Conservation (phyloP, 257 asterid species). For the Ilex aquifolium region DNA sequence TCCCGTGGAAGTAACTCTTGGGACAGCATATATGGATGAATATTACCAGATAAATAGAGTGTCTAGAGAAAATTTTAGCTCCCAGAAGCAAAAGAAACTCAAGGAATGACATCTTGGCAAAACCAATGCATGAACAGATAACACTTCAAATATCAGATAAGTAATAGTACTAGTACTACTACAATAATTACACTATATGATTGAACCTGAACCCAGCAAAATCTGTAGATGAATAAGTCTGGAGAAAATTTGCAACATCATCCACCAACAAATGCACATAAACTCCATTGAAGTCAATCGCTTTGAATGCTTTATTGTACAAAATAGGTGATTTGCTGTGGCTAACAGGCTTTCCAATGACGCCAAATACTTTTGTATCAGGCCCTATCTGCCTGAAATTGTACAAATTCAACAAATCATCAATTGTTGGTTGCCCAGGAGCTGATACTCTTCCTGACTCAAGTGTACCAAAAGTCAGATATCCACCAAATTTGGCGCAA, state of each 20-base stretch:
- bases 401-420: constrained; percentile 69
- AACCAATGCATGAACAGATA: not conserved
- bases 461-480: constrained; percentile 88
- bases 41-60: too few relatives aligned
- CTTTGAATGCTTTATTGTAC: constrained; percentile 73
- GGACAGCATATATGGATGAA: too few relatives aligned
- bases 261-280: constrained; percentile 80
- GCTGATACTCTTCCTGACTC: constrained; percentile 88
- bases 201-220: constrained; percentile 89
- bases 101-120: not conserved
- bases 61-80: not conserved
- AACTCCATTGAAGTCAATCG: constrained; percentile 69
- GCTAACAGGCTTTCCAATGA: constrained; percentile 90
- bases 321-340: constrained; percentile 96
- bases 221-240: constrained; percentile 71
- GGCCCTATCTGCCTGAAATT: constrained; percentile 71
- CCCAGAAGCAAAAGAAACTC: not conserved
- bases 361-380: constrained; percentile 82
- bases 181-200: constrained; percentile 1
- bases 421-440: constrained; percentile 95
- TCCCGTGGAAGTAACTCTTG: too few relatives aligned
- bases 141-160: not conserved
- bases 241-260: constrained; percentile 52
- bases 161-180: not conserved
- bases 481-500: constrained; percentile 94